Evolutionary conservation across 2,329 filamentous ascomycete species (phyloP).

Genomic region (Pseudopithomyces maydicus): DNA sequence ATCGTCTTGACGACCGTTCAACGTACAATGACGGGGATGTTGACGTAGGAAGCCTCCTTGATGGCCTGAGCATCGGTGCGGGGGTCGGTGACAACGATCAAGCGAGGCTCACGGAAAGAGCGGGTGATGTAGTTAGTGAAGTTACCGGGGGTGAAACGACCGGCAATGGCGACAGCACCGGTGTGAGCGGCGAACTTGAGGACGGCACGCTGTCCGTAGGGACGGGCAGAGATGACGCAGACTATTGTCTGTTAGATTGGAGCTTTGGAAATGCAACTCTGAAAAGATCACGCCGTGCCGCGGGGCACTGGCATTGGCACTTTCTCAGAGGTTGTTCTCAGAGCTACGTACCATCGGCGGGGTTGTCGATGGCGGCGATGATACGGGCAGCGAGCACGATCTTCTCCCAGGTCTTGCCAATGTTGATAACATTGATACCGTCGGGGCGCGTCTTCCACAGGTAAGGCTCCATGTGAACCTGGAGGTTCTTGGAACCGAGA

Average conservation of each 20-base stretch:
- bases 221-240: constrained; percentile 96
- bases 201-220: constrained; percentile 98
- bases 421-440: constrained; percentile 98
- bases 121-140: constrained; percentile 99
- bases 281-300: not conserved
- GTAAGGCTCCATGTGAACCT: constrained; percentile 99
- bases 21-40: constrained; percentile 89
- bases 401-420: constrained; percentile 99
- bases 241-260: constrained; percentile 30
- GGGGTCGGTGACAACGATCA: constrained; percentile 99
- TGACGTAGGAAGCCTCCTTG: constrained; percentile 99
- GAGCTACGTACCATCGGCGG: constrained; percentile 78
- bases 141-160: constrained; percentile 99
- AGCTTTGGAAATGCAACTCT: not conserved
- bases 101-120: constrained; percentile 99
- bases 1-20: not conserved
- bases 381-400: constrained; percentile 98
- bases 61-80: constrained; percentile 99
- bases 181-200: constrained; percentile 99
- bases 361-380: constrained; percentile 99
- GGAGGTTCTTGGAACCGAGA: constrained; percentile 98
- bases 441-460: constrained; percentile 99
- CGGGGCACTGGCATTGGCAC: not conserved
- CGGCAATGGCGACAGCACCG: constrained; percentile 95
- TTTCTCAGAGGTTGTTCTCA: not conserved